Base-by-base conservation (phyloP, 1,284 basidiomycete species). In the Melampsora larici-populina region DNA sequence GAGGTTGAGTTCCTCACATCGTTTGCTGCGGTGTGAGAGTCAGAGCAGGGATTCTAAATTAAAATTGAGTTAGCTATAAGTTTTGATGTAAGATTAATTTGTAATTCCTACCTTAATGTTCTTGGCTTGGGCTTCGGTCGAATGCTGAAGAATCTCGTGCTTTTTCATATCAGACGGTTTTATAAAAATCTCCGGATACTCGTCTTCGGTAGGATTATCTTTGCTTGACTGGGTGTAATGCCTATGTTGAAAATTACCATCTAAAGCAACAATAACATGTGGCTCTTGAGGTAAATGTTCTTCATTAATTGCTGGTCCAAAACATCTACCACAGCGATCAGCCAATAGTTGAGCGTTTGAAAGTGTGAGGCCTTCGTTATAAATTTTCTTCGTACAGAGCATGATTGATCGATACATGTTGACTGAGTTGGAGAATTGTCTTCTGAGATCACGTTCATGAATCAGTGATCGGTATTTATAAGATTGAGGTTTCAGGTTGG, bases 1-100 rank as follows among this genome's bases (percentile, higher is more conserved):
- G 36, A 43, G 6, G 65, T 67, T 2, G 36, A 40, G 40, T 48
- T 67, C 26, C 40, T 26, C 9, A 48, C 46, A 40, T 67, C 65
- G 24, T 67, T 67, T 40, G 65, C 65, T 15, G 65, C 65, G 2
- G 36, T 67, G 26, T 67, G 65, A 21, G 65, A 67, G 48, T 67
- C 65, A 43, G 65, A 46, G 46, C 65, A 67, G 2, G 65, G n/a
- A 8, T 3, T 40, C 65, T 67, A 18, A 11, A 33, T 29, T 1
- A 9, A 1, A 9, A 13, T 55, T n/a, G 17, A 55, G 17, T n/a
- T 7, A 55, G 51, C 6, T 7, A 58, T 58, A 58, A 24, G 7
- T 58, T 58, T 6, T 58, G 21, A 58, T n/a, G n/a, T 24, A 8
- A n/a, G 7, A 29, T 13, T 15, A 15, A 5, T 5, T 24, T 6